Percentiles rank a stretch among this genome's conserved stretches.
Evolutionary conservation across 208 protist genomes (phyloP).

Genomic region (Spongospora subterranea): DNA sequence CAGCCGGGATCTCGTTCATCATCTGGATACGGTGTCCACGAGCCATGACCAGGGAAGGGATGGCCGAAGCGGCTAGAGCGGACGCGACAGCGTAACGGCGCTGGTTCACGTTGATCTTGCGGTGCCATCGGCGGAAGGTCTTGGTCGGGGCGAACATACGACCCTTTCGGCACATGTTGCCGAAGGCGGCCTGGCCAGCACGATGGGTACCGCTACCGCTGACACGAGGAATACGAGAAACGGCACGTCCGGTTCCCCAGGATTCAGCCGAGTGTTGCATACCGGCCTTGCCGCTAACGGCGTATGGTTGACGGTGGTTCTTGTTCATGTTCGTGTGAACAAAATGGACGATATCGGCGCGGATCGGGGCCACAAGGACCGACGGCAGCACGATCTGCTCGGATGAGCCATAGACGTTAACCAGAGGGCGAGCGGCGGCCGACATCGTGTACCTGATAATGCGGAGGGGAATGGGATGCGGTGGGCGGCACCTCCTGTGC

Average conservation of each 20-base stretch:
- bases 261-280: slow-evolving; percentile 95
- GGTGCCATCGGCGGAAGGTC: slow-evolving; percentile 95
- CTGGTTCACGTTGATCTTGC: slow-evolving; percentile 95
- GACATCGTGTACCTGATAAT: not conserved
- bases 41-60: slow-evolving; percentile 93
- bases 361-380: slow-evolving; percentile 87
- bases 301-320: slow-evolving; percentile 96
- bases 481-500: too few relatives aligned
- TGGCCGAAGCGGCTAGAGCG: slow-evolving; percentile 94
- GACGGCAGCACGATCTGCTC: slow-evolving; percentile 75
- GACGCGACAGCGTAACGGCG: slow-evolving; percentile 93
- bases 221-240: slow-evolving; percentile 99
- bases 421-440: slow-evolving; percentile 58
- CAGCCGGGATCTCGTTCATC: slow-evolving; percentile 93
- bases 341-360: slow-evolving; percentile 87
- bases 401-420: slow-evolving; percentile 51
- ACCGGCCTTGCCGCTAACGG: slow-evolving; percentile 89
- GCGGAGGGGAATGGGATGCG: not conserved
- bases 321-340: slow-evolving; percentile 96
- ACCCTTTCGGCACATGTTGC: slow-evolving; percentile 98
- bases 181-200: slow-evolving; percentile 97
- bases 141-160: slow-evolving; percentile 98
- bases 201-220: slow-evolving; percentile 94
- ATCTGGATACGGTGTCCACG: slow-evolving; percentile 94
- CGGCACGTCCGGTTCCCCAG: slow-evolving; percentile 99